Percentiles rank a stretch among this genome's conserved stretches.
Evolutionary conservation across 2,329 filamentous ascomycete genomes (phyloP).

Genomic region (Cryoendolithus antarcticus): DNA sequence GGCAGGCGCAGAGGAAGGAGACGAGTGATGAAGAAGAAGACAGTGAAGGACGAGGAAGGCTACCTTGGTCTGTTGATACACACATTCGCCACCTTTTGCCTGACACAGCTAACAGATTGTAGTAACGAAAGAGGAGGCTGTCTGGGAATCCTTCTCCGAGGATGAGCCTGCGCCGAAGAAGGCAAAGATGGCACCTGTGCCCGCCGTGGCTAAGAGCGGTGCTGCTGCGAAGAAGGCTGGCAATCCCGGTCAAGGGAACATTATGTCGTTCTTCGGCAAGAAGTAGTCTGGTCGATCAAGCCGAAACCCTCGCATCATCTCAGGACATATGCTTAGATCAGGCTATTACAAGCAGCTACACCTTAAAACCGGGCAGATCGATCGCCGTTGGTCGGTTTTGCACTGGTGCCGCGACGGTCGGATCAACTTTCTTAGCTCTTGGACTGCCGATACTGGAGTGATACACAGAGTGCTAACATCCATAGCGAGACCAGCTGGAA

Average conservation of each 20-base stretch:
- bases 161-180: conserved; percentile 58
- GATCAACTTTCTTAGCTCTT: no score
- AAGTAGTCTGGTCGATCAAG: conserved; percentile 36
- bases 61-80: conserved; percentile 65
- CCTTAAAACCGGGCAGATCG: no score
- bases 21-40: conserved; percentile 78
- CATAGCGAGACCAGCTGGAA: no score
- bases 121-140: conserved; percentile 77
- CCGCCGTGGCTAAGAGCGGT: conserved; percentile 23
- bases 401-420: no score
- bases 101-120: conserved; percentile 27
- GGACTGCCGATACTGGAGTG: no score
- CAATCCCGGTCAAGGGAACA: conserved; percentile 56
- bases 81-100: conserved; percentile 86
- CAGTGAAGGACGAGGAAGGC: conserved; percentile 74
- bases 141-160: conserved; percentile 89
- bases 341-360: no score
- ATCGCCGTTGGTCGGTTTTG: no score
- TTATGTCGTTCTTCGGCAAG: conserved; percentile 87
- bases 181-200: conserved; percentile 46
- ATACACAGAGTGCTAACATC: no score
- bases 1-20: conserved; percentile 65
- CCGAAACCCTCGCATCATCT: no score
- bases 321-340: no score
- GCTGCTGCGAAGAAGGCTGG: conserved; percentile 39